phyloP scores from a whole-genome alignment of 768 basidiomycete genomes.

The Rickenella mellea region DNA sequence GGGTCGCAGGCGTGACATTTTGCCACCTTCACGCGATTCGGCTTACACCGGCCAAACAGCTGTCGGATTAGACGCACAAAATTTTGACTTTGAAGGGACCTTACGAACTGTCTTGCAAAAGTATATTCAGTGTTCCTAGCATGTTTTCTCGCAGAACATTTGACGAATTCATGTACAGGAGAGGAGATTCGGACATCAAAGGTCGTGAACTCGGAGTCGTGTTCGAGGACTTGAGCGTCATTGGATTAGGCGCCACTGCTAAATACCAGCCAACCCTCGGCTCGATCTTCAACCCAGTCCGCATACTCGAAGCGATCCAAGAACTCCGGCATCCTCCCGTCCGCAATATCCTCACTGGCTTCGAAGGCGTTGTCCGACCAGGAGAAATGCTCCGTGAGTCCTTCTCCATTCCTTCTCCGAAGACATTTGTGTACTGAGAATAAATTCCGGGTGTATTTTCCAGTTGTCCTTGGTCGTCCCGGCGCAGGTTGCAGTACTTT shows the following conservation, averaged over 20 bases:
- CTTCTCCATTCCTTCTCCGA: not conserved
- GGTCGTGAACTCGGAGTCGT: constrained; percentile 48
- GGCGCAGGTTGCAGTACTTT: constrained; percentile 81
- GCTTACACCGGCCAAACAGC: too few relatives aligned
- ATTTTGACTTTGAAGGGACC: constrained; percentile 23
- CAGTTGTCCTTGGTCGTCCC: constrained; percentile 80
- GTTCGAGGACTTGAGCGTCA: constrained; percentile 49
- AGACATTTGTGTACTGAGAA: not conserved
- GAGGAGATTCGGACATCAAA: constrained; percentile 38
- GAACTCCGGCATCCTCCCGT: constrained; percentile 49
- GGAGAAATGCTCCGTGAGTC: constrained; percentile 64
- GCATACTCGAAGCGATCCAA: constrained; percentile 33
- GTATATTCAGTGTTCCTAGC: constrained; percentile 7
- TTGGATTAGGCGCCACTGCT: constrained; percentile 47
- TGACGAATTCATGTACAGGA: constrained; percentile 35
- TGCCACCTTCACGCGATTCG: constrained; percentile 7
- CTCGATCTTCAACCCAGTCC: constrained; percentile 45
- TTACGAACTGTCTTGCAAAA: constrained; percentile 13
- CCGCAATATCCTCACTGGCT: constrained; percentile 42
- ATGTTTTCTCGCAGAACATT: constrained; percentile 21
- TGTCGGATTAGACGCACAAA: too few relatives aligned
- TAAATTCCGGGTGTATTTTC: not conserved
- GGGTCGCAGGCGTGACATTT: too few relatives aligned
- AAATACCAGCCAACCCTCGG: constrained; percentile 50
- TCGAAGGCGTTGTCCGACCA: constrained; percentile 47